A percentile compares a stretch with the other conserved stretches of the same genome.
phyloP scores from a whole-genome alignment of 106 monocot species.

The Xerophyta viscosa region DNA sequence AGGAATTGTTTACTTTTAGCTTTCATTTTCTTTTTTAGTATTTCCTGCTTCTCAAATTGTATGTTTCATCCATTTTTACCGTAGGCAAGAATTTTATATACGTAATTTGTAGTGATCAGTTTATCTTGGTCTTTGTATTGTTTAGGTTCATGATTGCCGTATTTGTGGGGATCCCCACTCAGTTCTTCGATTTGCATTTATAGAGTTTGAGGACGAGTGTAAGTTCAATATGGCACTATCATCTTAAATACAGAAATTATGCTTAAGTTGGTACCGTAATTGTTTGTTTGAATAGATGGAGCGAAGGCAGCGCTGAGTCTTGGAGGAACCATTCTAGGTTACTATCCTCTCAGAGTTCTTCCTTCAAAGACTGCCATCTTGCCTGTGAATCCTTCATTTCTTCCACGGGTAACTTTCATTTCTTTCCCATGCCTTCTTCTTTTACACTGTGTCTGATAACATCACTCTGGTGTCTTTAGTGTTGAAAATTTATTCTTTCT shows the following conservation, averaged over 20 bases:
- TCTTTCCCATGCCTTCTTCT: no score
- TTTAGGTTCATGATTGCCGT: conserved; percentile 42
- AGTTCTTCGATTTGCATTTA: conserved; percentile 40
- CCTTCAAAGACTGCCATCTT: conserved; percentile 54
- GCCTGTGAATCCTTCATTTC: conserved; percentile 42
- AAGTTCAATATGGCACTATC: conserved; percentile 4
- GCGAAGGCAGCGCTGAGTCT: conserved; percentile 29
- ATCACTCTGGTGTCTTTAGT: no score
- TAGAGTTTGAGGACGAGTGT: conserved; percentile 44
- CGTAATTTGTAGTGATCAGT: no score
- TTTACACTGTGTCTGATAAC: no score
- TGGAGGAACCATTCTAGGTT: conserved; percentile 37
- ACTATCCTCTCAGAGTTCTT: conserved; percentile 34
- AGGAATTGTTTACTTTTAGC: no score
- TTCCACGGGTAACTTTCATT: conserved; percentile 28
- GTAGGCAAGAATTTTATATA: no score
- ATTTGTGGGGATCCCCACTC: conserved; percentile 38
- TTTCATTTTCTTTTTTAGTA: no score
- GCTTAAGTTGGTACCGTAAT: no score
- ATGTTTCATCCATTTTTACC: no score
- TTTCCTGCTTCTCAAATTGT: no score
- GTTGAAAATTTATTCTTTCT: no score
- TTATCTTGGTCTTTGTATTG: background rate
- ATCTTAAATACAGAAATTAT: no score
- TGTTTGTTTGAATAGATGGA: conserved; percentile 13